phyloP scores from a whole-genome alignment of 805 yeast genomes.

The Metschnikowia santaceciliae region DNA sequence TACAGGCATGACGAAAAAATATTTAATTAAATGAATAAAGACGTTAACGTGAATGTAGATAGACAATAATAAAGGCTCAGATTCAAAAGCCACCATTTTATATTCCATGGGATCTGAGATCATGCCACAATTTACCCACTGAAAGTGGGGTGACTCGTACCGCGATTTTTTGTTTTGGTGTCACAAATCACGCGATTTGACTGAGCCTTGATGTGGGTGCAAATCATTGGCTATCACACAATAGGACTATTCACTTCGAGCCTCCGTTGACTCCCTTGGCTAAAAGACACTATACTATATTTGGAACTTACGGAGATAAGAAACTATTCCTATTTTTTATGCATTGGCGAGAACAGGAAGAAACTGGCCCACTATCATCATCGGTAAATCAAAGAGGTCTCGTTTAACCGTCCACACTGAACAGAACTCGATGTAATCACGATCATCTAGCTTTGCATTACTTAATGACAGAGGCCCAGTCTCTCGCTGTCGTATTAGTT shows the following conservation, averaged over 20 bases:
- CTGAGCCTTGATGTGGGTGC: neutral
- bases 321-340: neutral
- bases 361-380: conserved; percentile 80
- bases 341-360: conserved; percentile 52
- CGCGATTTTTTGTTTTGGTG: neutral
- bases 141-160: neutral
- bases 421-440: conserved; percentile 53
- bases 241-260: neutral
- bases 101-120: neutral
- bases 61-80: too few species aligned
- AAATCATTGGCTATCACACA: neutral
- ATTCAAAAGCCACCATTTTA: too few species aligned
- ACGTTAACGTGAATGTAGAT: neutral
- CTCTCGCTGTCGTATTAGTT: conserved; percentile 33
- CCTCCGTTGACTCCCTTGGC: too few species aligned
- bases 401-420: conserved; percentile 84
- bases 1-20: conserved; percentile 4
- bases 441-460: conserved; percentile 15
- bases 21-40: neutral
- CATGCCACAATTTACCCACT: neutral
- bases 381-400: conserved; percentile 79
- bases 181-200: neutral
- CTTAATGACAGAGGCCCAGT: conserved; percentile 12
- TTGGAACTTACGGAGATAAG: too few species aligned
- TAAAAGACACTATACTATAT: too few species aligned